Evolutionary conservation across 1,139 yeast genomes (phyloP), one percentile per base, ranked within the genome.

Genomic region (Sugiyamaella sp.): DNA sequence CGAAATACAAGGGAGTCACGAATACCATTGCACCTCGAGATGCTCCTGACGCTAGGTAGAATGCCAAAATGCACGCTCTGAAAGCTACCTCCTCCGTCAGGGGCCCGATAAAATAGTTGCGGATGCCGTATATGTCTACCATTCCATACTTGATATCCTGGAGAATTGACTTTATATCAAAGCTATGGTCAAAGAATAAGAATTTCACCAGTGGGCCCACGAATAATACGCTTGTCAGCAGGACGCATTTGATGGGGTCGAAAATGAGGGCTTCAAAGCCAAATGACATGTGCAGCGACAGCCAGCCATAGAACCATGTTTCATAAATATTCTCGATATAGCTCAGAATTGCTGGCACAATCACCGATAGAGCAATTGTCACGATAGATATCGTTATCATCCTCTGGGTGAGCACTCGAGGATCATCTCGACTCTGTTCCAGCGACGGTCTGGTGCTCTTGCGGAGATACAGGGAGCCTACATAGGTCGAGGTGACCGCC

Each of bases 41-140:
- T n/a, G 53, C 33, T 4, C 56, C 56, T 20, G 39, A 33, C 10
- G 53, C 56, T 43, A 67, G 60, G 52, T 74, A 72, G 5, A 78
- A 67, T 8, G 79, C 75, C 20, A 85, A 61, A 1, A 86, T 71
- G 46, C 86, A 72, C 0, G 89, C 78, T 2, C 98, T 77, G 68
- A 86, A 93, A 6, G 89, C 80, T 32, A 90, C 62, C 66, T 93
- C 99, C 67, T 93, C 99, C 0, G 96, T 85, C 0, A 88, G 54
- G 0, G 99, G 99, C 0, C 96, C 98, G 58, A 88, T 77, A 0
- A 89, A 55, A 57, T 81, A 80, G 66, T 88, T 86, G 56, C 97
- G 73, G 42, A 85, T 51, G 1, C 88, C 87, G 60, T 75, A 72
- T 1, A 82, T 64, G 21, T 75, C 73, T 14, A 54, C 33, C 27